Percentiles rank a stretch among this genome's conserved stretches.
phyloP scores from a whole-genome alignment of 108 stramenopile genomes.

The Aureococcus anophagefferens region DNA sequence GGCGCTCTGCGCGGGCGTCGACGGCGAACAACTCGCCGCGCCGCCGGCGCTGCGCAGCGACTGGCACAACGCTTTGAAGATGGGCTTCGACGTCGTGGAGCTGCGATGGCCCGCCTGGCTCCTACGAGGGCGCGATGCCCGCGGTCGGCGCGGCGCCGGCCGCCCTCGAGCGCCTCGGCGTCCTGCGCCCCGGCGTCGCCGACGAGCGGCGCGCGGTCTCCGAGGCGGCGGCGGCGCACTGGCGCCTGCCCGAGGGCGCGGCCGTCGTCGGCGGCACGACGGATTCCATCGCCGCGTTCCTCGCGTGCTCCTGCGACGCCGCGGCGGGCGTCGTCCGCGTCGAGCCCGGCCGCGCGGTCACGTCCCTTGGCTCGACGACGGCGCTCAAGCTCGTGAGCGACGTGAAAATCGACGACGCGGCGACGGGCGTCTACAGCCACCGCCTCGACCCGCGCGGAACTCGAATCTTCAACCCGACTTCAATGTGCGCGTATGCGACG shows the following conservation, averaged over 20 bases:
- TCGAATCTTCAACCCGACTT: no score
- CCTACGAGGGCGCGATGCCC: constrained; percentile 25
- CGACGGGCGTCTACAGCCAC: constrained; percentile 76
- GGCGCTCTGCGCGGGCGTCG: constrained; percentile 1
- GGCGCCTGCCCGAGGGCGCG: constrained; percentile 45
- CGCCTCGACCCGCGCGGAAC: no score
- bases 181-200: constrained; percentile 48
- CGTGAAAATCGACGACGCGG: constrained; percentile 68
- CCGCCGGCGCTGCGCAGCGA: constrained; percentile 36
- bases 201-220: constrained; percentile 61
- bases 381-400: constrained; percentile 71
- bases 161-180: constrained; percentile 20
- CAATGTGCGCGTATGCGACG: no score
- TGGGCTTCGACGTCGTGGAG: constrained; percentile 74
- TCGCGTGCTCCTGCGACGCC: constrained; percentile 47
- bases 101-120: constrained; percentile 64
- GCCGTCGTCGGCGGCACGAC: constrained; percentile 79
- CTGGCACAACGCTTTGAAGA: constrained; percentile 85
- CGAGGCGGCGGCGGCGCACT: constrained; percentile 33
- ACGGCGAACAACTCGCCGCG: no score
- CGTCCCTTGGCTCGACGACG: constrained; percentile 68
- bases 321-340: constrained; percentile 32
- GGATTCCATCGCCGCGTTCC: constrained; percentile 82
- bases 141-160: constrained; percentile 39
- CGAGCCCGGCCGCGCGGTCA: constrained; percentile 69